These are phyloP conservation scores for Calonectria leucothoes DNA, from an alignment of 2,329 filamentous ascomycete species.

Conservation along the genomic window DNA sequence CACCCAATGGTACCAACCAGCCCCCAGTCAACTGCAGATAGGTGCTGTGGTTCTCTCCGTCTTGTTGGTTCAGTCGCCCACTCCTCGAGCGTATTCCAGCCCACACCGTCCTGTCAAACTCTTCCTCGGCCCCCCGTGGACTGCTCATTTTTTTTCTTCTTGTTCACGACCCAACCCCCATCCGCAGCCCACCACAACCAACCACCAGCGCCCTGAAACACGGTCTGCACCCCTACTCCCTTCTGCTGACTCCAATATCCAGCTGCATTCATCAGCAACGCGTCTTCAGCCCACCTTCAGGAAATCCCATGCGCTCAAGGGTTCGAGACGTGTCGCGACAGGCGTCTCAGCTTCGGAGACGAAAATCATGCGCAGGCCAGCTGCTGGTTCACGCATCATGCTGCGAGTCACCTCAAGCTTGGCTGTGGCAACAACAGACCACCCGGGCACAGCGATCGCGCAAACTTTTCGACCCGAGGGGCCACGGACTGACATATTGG, in stretches of 20 bases:
- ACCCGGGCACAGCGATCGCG: conserved; percentile 30
- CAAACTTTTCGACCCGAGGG: conserved; percentile 28
- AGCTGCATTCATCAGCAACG: conserved; percentile 31
- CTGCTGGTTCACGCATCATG: conserved; percentile 15
- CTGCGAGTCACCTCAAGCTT: conserved; percentile 8
- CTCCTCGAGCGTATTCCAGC: conserved; percentile 34
- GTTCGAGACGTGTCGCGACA: conserved; percentile 30
- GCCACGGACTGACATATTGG: conserved; percentile 31
- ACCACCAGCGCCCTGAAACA: conserved; percentile 42
- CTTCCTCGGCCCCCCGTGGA: conserved; percentile 39
- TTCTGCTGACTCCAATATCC: conserved; percentile 33
- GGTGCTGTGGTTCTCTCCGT: conserved; percentile 13
- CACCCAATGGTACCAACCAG: conserved; percentile 30
- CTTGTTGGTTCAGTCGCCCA: conserved; percentile 31
- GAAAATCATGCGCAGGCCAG: conserved; percentile 21
- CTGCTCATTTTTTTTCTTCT: conserved; percentile 17
- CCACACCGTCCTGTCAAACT: conserved; percentile 40
- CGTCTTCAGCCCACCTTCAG: conserved; percentile 27
- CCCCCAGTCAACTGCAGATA: conserved; percentile 28
- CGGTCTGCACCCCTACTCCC: conserved; percentile 36
- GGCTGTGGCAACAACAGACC: conserved; percentile 20
- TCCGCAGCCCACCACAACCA: conserved; percentile 35
- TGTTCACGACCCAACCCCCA: conserved; percentile 32
- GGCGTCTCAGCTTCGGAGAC: conserved; percentile 34
- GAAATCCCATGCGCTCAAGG: conserved; percentile 6